A percentile compares a stretch with the other conserved stretches of the same genome.
Evolutionary conservation across 495 filamentous ascomycete species (phyloP).

Genomic region (Aspergillus egyptiacus): DNA sequence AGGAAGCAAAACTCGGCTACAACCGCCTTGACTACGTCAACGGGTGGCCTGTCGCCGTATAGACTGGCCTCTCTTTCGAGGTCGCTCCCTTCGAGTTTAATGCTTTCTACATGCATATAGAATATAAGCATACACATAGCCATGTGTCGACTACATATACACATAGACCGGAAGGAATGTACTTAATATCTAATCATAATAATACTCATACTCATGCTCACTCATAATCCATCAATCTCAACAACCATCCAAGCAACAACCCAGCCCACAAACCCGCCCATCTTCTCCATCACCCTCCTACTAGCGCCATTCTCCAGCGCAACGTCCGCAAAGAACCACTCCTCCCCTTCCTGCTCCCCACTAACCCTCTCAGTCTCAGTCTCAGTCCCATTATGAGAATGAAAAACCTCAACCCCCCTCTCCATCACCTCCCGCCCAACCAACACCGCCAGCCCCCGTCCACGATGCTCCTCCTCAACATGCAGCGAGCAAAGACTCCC

Average conservation of each 20-base stretch:
- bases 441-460: slow-evolving; percentile 35
- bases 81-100: too few relatives aligned
- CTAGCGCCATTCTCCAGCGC: slow-evolving; percentile 1
- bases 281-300: slow-evolving; percentile 10
- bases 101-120: too few relatives aligned
- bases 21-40: slow-evolving; percentile 38
- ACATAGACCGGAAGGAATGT: background rate
- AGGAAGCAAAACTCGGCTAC: slow-evolving; percentile 42
- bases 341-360: too few relatives aligned
- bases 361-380: background rate
- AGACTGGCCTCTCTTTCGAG: too few relatives aligned
- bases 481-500: slow-evolving; percentile 44
- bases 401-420: slow-evolving; percentile 21
- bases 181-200: background rate
- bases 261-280: slow-evolving; percentile 1
- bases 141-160: too few relatives aligned
- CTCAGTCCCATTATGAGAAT: too few relatives aligned
- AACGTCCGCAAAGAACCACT: slow-evolving; percentile 7
- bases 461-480: slow-evolving; percentile 44
- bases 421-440: slow-evolving; percentile 35
- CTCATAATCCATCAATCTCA: background rate
- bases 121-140: too few relatives aligned
- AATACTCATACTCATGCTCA: background rate
- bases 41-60: slow-evolving; percentile 38
- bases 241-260: slow-evolving; percentile 7